Base-by-base conservation (phyloP, 2,329 filamentous ascomycete species). In the Thyridium curvatum region DNA sequence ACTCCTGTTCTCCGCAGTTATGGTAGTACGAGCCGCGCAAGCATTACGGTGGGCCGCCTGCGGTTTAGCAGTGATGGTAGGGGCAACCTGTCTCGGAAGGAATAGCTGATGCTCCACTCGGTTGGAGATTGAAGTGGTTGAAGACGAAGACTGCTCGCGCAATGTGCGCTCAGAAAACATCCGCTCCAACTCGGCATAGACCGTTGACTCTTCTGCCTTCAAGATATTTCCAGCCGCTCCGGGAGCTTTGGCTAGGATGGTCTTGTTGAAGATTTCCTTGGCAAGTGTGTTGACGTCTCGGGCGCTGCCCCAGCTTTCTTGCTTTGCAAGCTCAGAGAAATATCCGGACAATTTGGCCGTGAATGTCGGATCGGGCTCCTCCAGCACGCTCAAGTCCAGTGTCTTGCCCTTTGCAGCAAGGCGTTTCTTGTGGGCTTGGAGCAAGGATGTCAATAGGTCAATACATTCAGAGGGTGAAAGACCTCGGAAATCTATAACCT, bases 271-370 rank as follows among this genome's bases (percentile, higher is more conserved):
- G 2, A 82, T 69, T 1, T 37, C 48, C 41, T 71, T 76, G 0
- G 61, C 65, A 0, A 85, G 32, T 0, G 69, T 71, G 12, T 74
- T 59, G 2, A 86, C 68, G 34, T 86, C 82, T 4, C 81, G 67
- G 0, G 72, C 80, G 44, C 76, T 85, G 0, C 72, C 82, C 77
- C 81, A 85, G 7, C 66, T 66, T 0, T 66, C 52, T 3, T 73
- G 60, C 0, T 39, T 32, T 0, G 66, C 52, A 0, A 84, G 54
- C 0, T 37, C 30, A 0, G 51, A 36, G 29, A 83, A 72, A 0
- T n/a, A 55, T 48, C 29, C 38, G 7, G 3, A 49, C 26, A 31
- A 65, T 55, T 2, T 18, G 3, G 42, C 15, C 10, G 54, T 18
- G 37, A 54, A 56, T 2, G 5, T 9, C 1, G 9, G 2, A 0